Evolutionary conservation across 1,139 yeast genomes (phyloP), one percentile per base, ranked within the genome.

Genomic region (Candida sp.): DNA sequence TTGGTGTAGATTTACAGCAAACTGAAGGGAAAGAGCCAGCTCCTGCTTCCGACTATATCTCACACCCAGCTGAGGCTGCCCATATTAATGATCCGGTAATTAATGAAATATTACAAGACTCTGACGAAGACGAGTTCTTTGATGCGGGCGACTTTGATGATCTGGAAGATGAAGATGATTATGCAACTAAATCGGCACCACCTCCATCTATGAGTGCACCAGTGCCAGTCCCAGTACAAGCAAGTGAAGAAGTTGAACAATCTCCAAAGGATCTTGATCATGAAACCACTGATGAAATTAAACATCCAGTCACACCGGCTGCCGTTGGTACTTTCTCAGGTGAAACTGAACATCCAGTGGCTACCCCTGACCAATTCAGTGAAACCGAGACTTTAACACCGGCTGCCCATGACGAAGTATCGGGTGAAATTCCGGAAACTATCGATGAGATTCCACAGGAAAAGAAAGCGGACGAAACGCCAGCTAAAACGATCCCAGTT

Each of bases 51-150:
- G 22, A 48, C 42, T 34, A 43, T 39, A n/a, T 41, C 44, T 32
- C 45, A 41, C n/a, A 42, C 40, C 21, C 45, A 40, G 8, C 27
- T 30, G 23, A 21, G 25, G 19, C 3, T 7, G 32, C 21, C 21
- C 30, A 30, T 40, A 42, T 35, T 22, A 3, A 37, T 11, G 58
- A 61, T 33, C 56, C 68, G 44, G 67, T 60, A 7, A 55, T 80
- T 45, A 77, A 75, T 19, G 77, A 74, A 33, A 71, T 77, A 38
- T 68, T 83, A 39, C 72, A 69, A 35, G 84, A 78, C 33, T 32
- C 34, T 32, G 87, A 85, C 2, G 93, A 85, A 27, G 97, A 90
- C 47, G 97, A 88, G 58, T 91, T 91, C 62, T 91, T 87, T 57
- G 98, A 91, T 67, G 96, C 96, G 2, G 95, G 83, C 50, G 87